Percentiles rank a stretch among this genome's conserved stretches.
These are phyloP conservation scores for Irpex lacteus DNA, from an alignment of 1,284 basidiomycete genomes.

Conservation along the genomic window DNA sequence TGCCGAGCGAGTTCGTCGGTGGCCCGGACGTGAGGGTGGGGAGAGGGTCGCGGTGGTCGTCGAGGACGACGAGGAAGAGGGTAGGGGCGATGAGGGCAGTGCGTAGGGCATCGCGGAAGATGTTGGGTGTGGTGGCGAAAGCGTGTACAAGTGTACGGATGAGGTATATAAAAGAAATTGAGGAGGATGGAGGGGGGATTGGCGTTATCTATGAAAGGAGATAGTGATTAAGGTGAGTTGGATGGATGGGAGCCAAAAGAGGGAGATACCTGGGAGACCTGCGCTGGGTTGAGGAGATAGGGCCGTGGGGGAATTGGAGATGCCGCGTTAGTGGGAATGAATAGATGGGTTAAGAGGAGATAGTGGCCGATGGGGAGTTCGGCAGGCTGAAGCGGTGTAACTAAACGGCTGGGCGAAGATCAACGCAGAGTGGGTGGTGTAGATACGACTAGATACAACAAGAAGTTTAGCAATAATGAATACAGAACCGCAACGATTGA, in stretches of 20 bases:
- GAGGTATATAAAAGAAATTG: neutral
- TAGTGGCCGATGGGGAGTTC: neutral
- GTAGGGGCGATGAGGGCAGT: constrained; percentile 19
- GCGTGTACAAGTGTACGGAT: neutral
- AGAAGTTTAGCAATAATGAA: neutral
- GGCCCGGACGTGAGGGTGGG: constrained; percentile 14
- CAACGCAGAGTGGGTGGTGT: neutral
- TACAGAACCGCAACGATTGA: neutral
- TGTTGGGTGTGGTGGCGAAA: neutral
- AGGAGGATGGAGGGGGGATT: neutral
- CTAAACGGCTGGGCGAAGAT: neutral
- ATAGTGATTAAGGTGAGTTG: constrained; percentile 1
- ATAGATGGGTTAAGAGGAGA: neutral
- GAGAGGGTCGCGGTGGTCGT: constrained; percentile 16
- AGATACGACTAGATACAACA: neutral
- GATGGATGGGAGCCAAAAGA: neutral
- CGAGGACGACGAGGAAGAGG: constrained; percentile 17
- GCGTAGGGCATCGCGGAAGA: constrained; percentile 27
- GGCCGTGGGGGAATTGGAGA: neutral
- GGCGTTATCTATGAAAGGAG: constrained; percentile 1
- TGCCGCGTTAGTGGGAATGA: neutral
- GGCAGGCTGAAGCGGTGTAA: neutral
- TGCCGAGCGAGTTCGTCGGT: constrained; percentile 32
- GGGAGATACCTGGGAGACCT: neutral
- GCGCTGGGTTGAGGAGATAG: neutral